Evolutionary conservation across 2,329 filamentous ascomycete genomes (phyloP).

Genomic region (Fusarium albidum): DNA sequence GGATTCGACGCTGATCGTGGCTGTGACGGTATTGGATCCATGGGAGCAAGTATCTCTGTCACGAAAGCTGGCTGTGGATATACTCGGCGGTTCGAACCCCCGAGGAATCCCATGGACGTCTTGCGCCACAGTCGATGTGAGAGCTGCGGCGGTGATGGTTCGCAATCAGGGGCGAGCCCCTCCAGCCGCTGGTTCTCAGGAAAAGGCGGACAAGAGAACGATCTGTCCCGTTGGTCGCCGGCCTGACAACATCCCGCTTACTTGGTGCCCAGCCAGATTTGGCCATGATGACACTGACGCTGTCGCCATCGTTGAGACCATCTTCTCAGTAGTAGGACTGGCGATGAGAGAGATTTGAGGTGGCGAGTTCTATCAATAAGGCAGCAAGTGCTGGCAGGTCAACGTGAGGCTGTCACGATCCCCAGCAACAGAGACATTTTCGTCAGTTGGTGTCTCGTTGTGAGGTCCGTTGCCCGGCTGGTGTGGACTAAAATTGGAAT

Average conservation of each 20-base stretch:
- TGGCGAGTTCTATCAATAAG: constrained; percentile 18
- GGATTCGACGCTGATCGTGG: constrained; percentile 24
- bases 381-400: background rate
- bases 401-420: constrained; percentile 38
- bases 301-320: constrained; percentile 12
- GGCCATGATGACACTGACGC: constrained; percentile 31
- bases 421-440: constrained; percentile 20
- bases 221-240: background rate
- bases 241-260: constrained; percentile 6
- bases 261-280: constrained; percentile 24
- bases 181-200: constrained; percentile 19
- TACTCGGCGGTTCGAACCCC: constrained; percentile 4
- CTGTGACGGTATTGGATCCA: constrained; percentile 20
- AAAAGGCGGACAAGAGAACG: constrained; percentile 11
- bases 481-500: constrained; percentile 10
- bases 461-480: constrained; percentile 9
- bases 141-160: background rate
- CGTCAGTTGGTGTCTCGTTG: constrained; percentile 25
- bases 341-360: constrained; percentile 6
- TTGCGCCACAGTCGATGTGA: constrained; percentile 14
- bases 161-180: constrained; percentile 9
- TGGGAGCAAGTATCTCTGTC: constrained; percentile 12
- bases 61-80: constrained; percentile 2
- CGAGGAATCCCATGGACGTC: constrained; percentile 7
- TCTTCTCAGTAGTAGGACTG: constrained; percentile 26